Evolutionary conservation across 306 rosid species (phyloP).

Genomic region (Vigna mungo): DNA sequence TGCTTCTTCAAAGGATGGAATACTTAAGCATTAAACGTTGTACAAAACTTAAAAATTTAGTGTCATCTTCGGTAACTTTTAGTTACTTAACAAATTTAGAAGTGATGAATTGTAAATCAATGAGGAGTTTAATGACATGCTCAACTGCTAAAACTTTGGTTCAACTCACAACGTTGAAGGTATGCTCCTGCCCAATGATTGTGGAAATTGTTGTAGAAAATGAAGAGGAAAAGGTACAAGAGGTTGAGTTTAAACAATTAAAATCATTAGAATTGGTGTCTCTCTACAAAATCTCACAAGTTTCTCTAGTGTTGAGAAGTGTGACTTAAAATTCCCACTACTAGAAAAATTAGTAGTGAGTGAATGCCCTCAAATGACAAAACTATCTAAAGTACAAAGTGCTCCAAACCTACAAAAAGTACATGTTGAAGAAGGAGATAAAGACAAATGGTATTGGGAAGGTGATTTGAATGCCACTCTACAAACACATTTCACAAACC

Average conservation of each 20-base stretch:
- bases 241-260: background rate
- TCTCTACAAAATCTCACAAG: no score
- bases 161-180: conserved; percentile 26
- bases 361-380: background rate
- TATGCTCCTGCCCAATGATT: background rate
- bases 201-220: conserved; percentile 6
- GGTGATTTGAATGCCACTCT: conserved; percentile 34
- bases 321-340: background rate
- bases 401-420: background rate
- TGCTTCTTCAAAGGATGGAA: conserved; percentile 34
- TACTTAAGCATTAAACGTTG: background rate
- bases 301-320: no score
- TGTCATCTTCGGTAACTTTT: background rate
- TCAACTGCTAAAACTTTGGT: conserved; percentile 36
- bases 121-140: conserved; percentile 17
- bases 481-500: background rate
- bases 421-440: background rate
- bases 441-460: conserved; percentile 19
- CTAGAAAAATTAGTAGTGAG: background rate
- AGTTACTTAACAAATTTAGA: conserved; percentile 17
- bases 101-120: background rate
- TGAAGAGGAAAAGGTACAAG: conserved; percentile 7
- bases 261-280: no score
- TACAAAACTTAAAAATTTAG: background rate
- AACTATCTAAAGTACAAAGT: background rate